phyloP scores from a whole-genome alignment of 257 asterid genomes.

The Thymus quinquecostatus region DNA sequence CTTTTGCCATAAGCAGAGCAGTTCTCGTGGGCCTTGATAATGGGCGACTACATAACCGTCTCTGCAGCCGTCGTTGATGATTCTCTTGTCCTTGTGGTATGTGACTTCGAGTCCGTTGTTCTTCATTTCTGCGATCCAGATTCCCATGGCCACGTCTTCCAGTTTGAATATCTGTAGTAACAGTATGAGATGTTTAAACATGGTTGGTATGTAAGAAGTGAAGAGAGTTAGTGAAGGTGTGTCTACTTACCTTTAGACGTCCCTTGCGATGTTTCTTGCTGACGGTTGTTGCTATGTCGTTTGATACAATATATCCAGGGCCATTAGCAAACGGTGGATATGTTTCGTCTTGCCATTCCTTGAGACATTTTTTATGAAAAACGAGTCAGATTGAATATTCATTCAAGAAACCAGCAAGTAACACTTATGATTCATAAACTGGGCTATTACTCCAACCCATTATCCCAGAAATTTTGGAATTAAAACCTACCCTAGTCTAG shows the following conservation, averaged over 20 bases:
- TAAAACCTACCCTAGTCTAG: neutral
- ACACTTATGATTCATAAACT: neutral
- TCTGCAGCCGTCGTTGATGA: constrained; percentile 75
- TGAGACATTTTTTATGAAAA: constrained; percentile 15
- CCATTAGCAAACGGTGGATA: constrained; percentile 99
- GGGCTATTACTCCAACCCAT: neutral
- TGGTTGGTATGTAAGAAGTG: neutral
- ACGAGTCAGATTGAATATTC: constrained; percentile 27
- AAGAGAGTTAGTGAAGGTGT: neutral
- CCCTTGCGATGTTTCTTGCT: constrained; percentile 65
- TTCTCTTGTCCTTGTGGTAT: constrained; percentile 80
- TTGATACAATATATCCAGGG: constrained; percentile 89
- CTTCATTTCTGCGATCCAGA: constrained; percentile 87
- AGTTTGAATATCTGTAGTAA: constrained; percentile 83
- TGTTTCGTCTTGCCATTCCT: constrained; percentile 89
- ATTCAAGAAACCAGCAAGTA: neutral
- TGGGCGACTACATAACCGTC: constrained; percentile 87
- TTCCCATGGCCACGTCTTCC: constrained; percentile 98
- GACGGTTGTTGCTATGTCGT: constrained; percentile 74
- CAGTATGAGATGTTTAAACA: neutral
- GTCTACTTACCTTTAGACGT: constrained; percentile 58
- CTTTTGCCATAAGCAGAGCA: constrained; percentile 95
- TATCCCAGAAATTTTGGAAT: neutral
- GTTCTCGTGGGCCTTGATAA: constrained; percentile 90
- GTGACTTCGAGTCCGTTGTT: constrained; percentile 65